phyloP scores from a whole-genome alignment of 371 early-diverging fungal species.

The Parasitella parasitica region DNA sequence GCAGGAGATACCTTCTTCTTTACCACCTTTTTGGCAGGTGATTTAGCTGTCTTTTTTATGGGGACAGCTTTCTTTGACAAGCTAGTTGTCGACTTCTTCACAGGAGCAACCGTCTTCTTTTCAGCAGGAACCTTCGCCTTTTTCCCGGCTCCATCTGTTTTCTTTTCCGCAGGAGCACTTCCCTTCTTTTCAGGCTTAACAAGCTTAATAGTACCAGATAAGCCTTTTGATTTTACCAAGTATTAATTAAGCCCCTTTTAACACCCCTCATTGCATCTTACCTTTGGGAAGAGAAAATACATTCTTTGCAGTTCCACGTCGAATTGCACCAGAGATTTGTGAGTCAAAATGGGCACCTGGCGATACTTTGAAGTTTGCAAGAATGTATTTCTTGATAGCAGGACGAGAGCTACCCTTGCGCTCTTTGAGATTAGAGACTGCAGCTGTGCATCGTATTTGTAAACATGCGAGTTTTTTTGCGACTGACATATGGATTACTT shows the following conservation, averaged over 20 bases:
- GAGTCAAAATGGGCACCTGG: conserved; percentile 45
- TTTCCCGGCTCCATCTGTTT: conserved; percentile 32
- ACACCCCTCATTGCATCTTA: neutral
- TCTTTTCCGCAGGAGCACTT: conserved; percentile 30
- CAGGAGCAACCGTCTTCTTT: neutral
- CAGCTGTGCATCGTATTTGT: too few species aligned
- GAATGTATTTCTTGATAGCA: conserved; percentile 74
- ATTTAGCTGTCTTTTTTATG: conserved; percentile 8
- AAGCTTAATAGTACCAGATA: conserved; percentile 21
- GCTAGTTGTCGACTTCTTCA: too few species aligned
- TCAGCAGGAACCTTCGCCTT: conserved; percentile 22
- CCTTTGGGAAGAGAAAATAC: conserved; percentile 67
- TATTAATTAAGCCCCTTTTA: neutral
- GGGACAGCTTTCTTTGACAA: conserved; percentile 28
- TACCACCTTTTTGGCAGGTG: conserved; percentile 45
- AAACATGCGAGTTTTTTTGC: neutral
- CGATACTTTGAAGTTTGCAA: conserved; percentile 64
- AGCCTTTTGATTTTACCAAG: neutral
- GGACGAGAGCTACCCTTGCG: conserved; percentile 70
- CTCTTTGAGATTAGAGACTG: conserved; percentile 59
- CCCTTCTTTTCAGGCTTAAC: conserved; percentile 59
- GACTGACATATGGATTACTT: neutral
- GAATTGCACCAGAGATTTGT: conserved; percentile 62
- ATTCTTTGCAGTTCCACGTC: conserved; percentile 54
- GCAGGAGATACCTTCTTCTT: conserved; percentile 28